A percentile compares a stretch with the other conserved stretches of the same genome.
phyloP scores from a whole-genome alignment of 1,139 yeast species.

The Suzukiozyma palmioleophila region DNA sequence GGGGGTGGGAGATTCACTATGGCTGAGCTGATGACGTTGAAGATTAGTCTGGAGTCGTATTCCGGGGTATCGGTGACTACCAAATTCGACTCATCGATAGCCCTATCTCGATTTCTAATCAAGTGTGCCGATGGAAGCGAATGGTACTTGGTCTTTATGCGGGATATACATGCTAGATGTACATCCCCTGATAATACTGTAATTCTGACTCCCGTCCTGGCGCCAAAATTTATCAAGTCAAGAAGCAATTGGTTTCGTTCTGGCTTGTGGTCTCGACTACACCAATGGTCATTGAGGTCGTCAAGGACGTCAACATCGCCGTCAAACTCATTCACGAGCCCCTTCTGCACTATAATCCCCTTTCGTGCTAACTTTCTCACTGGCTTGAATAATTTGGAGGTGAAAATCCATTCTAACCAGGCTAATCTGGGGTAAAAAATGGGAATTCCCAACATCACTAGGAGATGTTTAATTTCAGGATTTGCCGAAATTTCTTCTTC shows the following conservation, averaged over 20 bases:
- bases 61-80: conserved; percentile 49
- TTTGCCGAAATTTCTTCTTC: conserved; percentile 45
- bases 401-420: conserved; percentile 75
- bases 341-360: conserved; percentile 55
- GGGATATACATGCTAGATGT: conserved; percentile 80
- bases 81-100: conserved; percentile 29
- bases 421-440: conserved; percentile 90
- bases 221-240: conserved; percentile 58
- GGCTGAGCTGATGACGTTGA: conserved; percentile 85
- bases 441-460: conserved; percentile 89
- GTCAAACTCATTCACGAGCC: conserved; percentile 83
- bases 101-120: conserved; percentile 11
- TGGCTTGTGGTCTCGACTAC: conserved; percentile 74
- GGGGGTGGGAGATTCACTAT: conserved; percentile 94
- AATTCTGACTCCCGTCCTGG: conserved; percentile 59
- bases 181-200: conserved; percentile 92
- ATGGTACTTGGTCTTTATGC: conserved; percentile 61
- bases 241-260: conserved; percentile 66
- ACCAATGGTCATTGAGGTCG: conserved; percentile 95
- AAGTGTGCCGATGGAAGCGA: conserved; percentile 36
- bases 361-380: conserved; percentile 62
- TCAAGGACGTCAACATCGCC: conserved; percentile 88
- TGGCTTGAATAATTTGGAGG: conserved; percentile 60
- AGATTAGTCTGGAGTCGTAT: conserved; percentile 68
- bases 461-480: conserved; percentile 63